These are phyloP conservation scores for Penicillium nordicum DNA, from an alignment of 2,329 filamentous ascomycete species.

Conservation along the genomic window DNA sequence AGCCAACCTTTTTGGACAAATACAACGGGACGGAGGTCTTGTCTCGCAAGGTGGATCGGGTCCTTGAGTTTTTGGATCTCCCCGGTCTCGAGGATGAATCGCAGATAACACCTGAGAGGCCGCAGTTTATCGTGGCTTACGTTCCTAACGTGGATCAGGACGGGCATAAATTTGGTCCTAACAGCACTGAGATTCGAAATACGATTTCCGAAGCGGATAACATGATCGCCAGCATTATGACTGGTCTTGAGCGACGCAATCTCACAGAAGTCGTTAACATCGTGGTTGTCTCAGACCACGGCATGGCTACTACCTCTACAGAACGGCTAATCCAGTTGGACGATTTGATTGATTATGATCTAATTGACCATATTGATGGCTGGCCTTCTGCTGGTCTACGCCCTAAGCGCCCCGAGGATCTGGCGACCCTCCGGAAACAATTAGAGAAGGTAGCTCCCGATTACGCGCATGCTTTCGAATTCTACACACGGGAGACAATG, in stretches of 20 bases:
- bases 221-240: conserved; percentile 75
- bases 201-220: conserved; percentile 77
- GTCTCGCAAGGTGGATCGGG: conserved; percentile 69
- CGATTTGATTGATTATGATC: conserved; percentile 72
- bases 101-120: conserved; percentile 57
- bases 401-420: conserved; percentile 65
- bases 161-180: conserved; percentile 86
- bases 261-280: conserved; percentile 88
- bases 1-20: conserved; percentile 77
- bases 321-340: conserved; percentile 83
- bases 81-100: conserved; percentile 65
- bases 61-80: conserved; percentile 79
- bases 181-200: conserved; percentile 81
- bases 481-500: conserved; percentile 86
- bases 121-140: conserved; percentile 90
- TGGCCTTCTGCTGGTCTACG: conserved; percentile 91
- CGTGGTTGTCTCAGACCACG: conserved; percentile 94
- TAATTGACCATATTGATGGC: conserved; percentile 82
- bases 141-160: conserved; percentile 87
- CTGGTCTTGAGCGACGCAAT: conserved; percentile 74
- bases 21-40: conserved; percentile 77
- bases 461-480: conserved; percentile 64
- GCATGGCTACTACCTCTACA: conserved; percentile 90
- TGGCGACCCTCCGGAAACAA: conserved; percentile 64
- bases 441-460: conserved; percentile 56